Evolutionary conservation across 2,329 filamentous ascomycete genomes (phyloP).

Genomic region (Penicillium sp.): DNA sequence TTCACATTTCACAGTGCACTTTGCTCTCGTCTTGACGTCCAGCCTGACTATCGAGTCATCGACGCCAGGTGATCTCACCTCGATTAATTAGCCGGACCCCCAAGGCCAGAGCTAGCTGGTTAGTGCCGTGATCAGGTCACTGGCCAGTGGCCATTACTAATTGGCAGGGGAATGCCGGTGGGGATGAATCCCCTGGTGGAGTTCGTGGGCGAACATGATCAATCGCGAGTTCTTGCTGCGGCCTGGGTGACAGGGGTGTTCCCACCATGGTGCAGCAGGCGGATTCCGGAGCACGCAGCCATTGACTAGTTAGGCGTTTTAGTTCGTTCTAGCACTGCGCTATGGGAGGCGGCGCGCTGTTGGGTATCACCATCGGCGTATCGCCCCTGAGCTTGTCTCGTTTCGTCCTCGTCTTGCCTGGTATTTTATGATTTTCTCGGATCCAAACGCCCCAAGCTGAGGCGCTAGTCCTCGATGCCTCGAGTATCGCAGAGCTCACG

Average conservation of each 20-base stretch:
- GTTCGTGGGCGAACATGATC: background rate
- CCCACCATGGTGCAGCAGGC: too few species aligned
- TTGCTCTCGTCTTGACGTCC: background rate
- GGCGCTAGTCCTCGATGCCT: background rate
- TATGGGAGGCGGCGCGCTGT: background rate
- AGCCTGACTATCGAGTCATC: background rate
- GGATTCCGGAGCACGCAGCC: slow-evolving; percentile 3
- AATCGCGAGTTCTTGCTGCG: background rate
- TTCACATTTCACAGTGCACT: background rate
- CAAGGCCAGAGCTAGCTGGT: background rate
- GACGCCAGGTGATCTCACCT: background rate
- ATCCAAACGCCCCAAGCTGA: background rate
- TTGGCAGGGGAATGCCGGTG: background rate
- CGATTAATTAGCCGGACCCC: background rate
- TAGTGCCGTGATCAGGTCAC: background rate
- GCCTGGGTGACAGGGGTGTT: slow-evolving; percentile 2
- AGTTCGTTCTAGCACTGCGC: background rate
- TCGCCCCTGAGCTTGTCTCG: background rate
- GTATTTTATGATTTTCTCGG: background rate
- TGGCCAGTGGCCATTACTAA: background rate
- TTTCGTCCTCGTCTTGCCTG: too few species aligned
- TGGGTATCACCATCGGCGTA: background rate
- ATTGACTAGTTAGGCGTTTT: background rate
- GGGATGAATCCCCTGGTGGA: background rate
- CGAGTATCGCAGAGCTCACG: background rate